Evolutionary conservation across 1,139 yeast species (phyloP).

Genomic region (Hemisphaericaspora xylofermentans): DNA sequence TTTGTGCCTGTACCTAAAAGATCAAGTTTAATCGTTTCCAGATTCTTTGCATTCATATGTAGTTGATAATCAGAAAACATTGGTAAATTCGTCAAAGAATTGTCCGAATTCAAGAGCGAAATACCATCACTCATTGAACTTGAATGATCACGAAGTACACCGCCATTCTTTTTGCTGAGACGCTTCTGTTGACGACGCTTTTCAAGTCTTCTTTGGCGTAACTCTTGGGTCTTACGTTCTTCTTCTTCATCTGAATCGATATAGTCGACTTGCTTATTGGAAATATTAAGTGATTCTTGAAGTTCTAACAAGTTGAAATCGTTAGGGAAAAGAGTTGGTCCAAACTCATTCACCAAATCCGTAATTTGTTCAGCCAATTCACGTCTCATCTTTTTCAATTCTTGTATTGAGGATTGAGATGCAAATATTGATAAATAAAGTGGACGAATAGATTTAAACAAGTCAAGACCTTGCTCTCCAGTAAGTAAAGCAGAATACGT

Average conservation of each 20-base stretch:
- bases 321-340: constrained; percentile 45
- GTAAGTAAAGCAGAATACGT: constrained; percentile 86
- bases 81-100: constrained; percentile 56
- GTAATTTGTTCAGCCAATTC: constrained; percentile 46
- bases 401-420: constrained; percentile 58
- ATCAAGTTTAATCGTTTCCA: constrained; percentile 10
- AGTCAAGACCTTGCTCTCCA: constrained; percentile 92
- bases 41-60: constrained; percentile 34
- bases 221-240: constrained; percentile 53
- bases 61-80: constrained; percentile 49
- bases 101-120: constrained; percentile 52
- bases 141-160: constrained; percentile 19
- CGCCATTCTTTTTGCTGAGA: constrained; percentile 16
- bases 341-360: constrained; percentile 43
- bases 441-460: constrained; percentile 80
- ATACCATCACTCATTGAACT: constrained; percentile 52
- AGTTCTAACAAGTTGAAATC: constrained; percentile 46
- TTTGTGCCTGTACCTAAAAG: constrained; percentile 19
- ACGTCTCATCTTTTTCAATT: constrained; percentile 42
- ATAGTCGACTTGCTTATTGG: constrained; percentile 23
- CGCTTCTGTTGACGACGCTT: constrained; percentile 27
- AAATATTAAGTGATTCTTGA: constrained; percentile 28
- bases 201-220: constrained; percentile 45
- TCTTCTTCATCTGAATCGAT: constrained; percentile 55
- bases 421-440: constrained; percentile 65